Base-by-base conservation (phyloP, 208 protist genomes). In the Leishmania martiniquensis region DNA sequence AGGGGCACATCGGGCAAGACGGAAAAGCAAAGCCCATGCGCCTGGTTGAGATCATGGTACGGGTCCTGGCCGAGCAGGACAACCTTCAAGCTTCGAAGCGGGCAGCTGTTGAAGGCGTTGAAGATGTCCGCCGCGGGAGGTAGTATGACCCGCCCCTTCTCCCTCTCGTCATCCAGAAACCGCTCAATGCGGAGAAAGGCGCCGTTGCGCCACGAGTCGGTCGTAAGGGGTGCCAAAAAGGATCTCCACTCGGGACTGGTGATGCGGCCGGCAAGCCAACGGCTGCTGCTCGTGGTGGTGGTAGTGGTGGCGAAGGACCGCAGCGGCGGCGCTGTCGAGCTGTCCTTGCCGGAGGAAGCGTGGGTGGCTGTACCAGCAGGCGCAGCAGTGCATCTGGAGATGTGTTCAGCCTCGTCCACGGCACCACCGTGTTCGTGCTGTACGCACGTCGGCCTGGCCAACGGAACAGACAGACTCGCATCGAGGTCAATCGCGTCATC, bases 61-160 rank as follows among this genome's bases (percentile, higher is more conserved):
- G 98, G 98, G 84, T 99, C 98, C 83, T 99, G 98, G 20, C 98
- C 98, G 5, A 99, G 76, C 55, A 99, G 90, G 5, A 99, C 96
- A 47, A 99, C 98, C 78, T 98, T 98, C 1, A 99, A 78, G 15
- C 84, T 63, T 0, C 88, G 79, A 37, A 98, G 93, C n/a, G 98
- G 95, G n/a, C 91, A 93, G 54, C 88, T 83, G 81, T 98, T 97
- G 75, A 99, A 96, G 34, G 95, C 92, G 57, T 86, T 86, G 79
- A 99, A 99, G 76, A 99, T 95, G 29, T 94, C 54, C 20, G 86
- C 75, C 0, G 77, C 66, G 0, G 94, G 95, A 0, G 98, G 98
- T 51, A 96, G 91, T 39, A 99, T 86, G 4, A 80, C 52, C 62
- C 87, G 91, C 1, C 87, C 88, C 13, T 52, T 55, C 4, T 51